Evolutionary conservation across 176 grass and related monocot genomes (phyloP), one percentile per base, ranked within the genome.

Genomic region (Dendrocalamus sinicus): DNA sequence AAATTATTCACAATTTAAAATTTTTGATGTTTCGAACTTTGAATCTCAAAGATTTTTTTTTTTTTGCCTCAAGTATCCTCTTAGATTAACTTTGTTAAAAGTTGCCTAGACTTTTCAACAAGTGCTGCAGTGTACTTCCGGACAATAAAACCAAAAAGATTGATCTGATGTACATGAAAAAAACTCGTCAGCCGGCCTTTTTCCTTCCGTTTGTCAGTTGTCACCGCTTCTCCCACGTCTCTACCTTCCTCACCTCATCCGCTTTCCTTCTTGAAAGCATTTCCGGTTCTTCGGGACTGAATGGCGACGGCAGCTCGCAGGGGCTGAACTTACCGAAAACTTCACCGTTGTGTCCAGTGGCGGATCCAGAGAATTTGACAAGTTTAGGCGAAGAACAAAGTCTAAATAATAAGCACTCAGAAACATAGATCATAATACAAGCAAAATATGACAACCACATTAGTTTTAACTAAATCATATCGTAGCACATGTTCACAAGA

Each of bases 291-390:
- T 54, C 9, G 5, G 77, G 0, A 4, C n/a, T 13, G 77, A 85
- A 94, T 1, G 81, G 72, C 45, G 45, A 69, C 22, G 47, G 77
- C 81, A 89, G 58, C 72, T 63, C 58, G 81, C 89, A 94, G 2
- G 89, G 89, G 3, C 53, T 12, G 40, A 63, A 2, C 50, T n/a
- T 19, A 9, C 48, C 14, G 84, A 26, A 12, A 4, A 14, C 7
- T 23, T 63, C 84, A 40, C 87, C 81, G 50, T 2, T 6, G 92
- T 85, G n/a, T 85, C 81, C 84, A 50, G n/a, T n/a, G n/a, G n/a
- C n/a, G n/a, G n/a, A n/a, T n/a, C n/a, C n/a, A n/a, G n/a, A n/a
- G n/a, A n/a, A n/a, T n/a, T n/a, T n/a, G n/a, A n/a, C n/a, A n/a
- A n/a, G n/a, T n/a, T n/a, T n/a, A n/a, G n/a, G n/a, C n/a, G n/a